Conservation (phyloP, 106 monocot genomes). For the Platanthera guangdongensis region DNA sequence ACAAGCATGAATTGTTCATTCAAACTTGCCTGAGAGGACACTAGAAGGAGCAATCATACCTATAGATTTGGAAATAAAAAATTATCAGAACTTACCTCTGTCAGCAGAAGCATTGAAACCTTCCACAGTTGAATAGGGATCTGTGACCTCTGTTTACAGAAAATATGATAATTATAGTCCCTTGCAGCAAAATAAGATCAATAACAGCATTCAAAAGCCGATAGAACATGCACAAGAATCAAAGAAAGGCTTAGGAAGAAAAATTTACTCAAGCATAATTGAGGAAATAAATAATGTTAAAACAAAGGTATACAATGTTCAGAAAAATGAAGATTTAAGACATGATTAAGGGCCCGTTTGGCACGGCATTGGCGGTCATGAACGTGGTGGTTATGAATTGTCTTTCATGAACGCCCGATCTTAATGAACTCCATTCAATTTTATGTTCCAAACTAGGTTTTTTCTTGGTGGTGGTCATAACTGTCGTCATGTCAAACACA, state of each 20-base stretch:
- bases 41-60: background rate
- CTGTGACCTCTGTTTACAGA: conserved; percentile 29
- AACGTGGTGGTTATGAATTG: too few relatives aligned
- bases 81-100: conserved; percentile 21
- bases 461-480: too few relatives aligned
- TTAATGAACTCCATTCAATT: too few relatives aligned
- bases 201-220: background rate
- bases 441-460: too few relatives aligned
- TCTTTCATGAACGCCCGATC: too few relatives aligned
- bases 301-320: too few relatives aligned
- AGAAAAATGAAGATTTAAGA: too few relatives aligned
- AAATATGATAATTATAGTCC: conserved; percentile 1
- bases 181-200: background rate
- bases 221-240: background rate
- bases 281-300: too few relatives aligned
- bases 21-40: background rate
- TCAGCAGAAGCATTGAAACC: conserved; percentile 16
- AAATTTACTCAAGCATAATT: too few relatives aligned
- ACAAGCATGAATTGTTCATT: background rate
- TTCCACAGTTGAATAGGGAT: conserved; percentile 17
- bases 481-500: too few relatives aligned
- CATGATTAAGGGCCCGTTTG: too few relatives aligned
- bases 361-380: too few relatives aligned
- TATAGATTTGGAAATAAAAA: background rate
- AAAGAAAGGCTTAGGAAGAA: background rate